These are phyloP conservation scores for Sphaerulina vaccinii DNA, from an alignment of 2,329 filamentous ascomycete genomes.

Conservation along the genomic window DNA sequence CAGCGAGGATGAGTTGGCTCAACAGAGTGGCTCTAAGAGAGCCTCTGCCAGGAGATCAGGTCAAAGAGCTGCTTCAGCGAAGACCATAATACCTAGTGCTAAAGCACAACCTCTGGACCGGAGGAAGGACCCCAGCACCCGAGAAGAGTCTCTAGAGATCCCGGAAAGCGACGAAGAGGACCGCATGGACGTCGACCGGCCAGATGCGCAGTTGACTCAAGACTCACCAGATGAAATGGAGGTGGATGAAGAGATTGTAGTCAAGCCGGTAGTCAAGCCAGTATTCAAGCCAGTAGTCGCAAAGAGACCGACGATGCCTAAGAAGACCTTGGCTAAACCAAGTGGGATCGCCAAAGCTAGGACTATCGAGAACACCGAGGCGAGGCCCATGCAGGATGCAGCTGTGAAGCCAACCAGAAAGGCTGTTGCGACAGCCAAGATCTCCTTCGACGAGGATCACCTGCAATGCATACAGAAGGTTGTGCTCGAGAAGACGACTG, in stretches of 20 bases:
- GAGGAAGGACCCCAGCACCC: not conserved
- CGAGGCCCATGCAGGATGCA: not conserved
- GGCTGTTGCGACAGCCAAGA: not conserved
- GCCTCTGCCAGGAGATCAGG: conserved; percentile 4
- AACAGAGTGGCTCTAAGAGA: conserved; percentile 4
- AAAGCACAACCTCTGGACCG: not conserved
- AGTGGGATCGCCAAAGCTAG: conserved; percentile 7
- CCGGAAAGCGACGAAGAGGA: conserved; percentile 11
- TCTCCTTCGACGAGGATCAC: conserved; percentile 20
- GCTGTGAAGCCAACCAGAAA: conserved; percentile 13
- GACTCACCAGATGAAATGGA: conserved; percentile 7
- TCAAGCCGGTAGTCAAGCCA: not conserved
- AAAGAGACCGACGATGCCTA: conserved; percentile 6
- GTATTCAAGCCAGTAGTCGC: not conserved
- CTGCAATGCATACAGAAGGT: conserved; percentile 33
- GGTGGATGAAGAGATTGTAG: not conserved
- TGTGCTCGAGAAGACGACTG: conserved; percentile 44
- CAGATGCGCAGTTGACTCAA: conserved; percentile 9
- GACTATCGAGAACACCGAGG: too few species aligned
- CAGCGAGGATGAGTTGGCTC: conserved; percentile 23
- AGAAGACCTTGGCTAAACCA: conserved; percentile 14
- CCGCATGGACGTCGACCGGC: conserved; percentile 16
- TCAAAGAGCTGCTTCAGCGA: not conserved
- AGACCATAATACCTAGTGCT: not conserved
- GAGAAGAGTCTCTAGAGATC: conserved; percentile 5